Evolutionary conservation across 2,329 filamentous ascomycete genomes (phyloP).

Genomic region (Neofusicoccum sp.): DNA sequence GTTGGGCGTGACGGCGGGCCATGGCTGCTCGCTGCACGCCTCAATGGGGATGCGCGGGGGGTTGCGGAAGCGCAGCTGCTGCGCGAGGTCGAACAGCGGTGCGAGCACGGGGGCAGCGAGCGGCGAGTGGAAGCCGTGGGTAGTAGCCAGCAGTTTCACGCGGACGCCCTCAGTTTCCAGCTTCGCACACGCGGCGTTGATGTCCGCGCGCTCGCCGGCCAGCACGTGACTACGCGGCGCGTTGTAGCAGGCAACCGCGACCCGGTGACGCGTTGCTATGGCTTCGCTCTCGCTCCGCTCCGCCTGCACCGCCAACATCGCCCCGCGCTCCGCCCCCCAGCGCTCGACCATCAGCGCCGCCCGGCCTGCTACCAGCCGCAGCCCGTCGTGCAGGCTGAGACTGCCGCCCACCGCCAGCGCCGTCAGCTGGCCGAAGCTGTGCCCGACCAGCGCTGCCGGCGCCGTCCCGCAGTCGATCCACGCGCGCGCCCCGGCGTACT

Average conservation of each 20-base stretch:
- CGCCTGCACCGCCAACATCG: conserved; percentile 25
- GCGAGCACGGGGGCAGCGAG: neutral
- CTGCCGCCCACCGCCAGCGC: conserved; percentile 11
- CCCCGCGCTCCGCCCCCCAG: conserved; percentile 27
- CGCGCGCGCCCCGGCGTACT: conserved; percentile 30
- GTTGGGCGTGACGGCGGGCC: neutral
- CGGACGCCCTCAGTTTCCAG: neutral
- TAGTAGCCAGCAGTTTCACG: conserved; percentile 20
- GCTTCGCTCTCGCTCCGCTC: neutral
- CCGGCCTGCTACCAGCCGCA: conserved; percentile 1
- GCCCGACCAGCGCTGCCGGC: conserved; percentile 20
- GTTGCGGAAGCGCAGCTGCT: conserved; percentile 7
- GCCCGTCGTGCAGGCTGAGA: neutral
- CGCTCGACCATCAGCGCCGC: conserved; percentile 13
- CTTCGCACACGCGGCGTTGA: neutral
- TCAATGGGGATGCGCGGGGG: conserved; percentile 13
- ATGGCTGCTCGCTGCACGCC: neutral
- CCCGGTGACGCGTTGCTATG: no score
- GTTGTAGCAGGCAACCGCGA: conserved; percentile 23
- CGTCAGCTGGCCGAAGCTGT: conserved; percentile 18
- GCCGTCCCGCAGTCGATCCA: conserved; percentile 28
- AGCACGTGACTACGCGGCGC: conserved; percentile 20
- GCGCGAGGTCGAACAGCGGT: neutral
- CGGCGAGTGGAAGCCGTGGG: conserved; percentile 24
- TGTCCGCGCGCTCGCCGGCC: conserved; percentile 19